phyloP scores from a whole-genome alignment of 2,329 filamentous ascomycete genomes.

The Cadophora malorum region DNA sequence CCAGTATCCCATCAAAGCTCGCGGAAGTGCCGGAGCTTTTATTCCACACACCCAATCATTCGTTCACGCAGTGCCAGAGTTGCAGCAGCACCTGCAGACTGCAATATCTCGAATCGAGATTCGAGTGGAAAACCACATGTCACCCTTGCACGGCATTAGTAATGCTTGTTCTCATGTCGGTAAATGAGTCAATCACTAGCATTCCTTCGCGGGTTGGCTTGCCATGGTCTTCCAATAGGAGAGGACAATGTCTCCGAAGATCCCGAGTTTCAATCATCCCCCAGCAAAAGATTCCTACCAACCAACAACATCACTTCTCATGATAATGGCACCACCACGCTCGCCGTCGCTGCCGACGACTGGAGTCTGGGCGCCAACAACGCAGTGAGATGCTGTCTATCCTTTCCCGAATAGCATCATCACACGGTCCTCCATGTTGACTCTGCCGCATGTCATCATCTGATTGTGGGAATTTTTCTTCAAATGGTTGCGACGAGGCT shows the following conservation, averaged over 20 bases:
- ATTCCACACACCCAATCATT: constrained; percentile 1
- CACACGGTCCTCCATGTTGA: constrained; percentile 25
- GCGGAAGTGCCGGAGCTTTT: constrained; percentile 24
- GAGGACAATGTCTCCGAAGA: constrained; percentile 5
- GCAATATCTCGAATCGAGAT: background rate
- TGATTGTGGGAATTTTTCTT: constrained; percentile 16
- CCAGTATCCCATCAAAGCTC: background rate
- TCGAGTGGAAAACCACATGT: background rate
- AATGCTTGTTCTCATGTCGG: constrained; percentile 25
- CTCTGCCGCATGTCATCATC: constrained; percentile 24
- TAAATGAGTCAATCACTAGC: constrained; percentile 20
- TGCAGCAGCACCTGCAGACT: constrained; percentile 10
- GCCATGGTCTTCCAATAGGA: background rate
- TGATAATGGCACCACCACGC: background rate
- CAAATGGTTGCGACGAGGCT: background rate
- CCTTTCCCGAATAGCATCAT: constrained; percentile 30
- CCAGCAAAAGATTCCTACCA: background rate
- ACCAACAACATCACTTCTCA: constrained; percentile 7
- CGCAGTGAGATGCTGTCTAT: constrained; percentile 17
- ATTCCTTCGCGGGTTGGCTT: background rate
- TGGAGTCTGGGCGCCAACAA: background rate
- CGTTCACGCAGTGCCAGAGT: background rate
- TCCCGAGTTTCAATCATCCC: constrained; percentile 1
- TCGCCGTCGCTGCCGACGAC: constrained; percentile 12
- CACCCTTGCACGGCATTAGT: constrained; percentile 19